Conservation (phyloP, 345 rosid genomes). For the Acer campestre region DNA sequence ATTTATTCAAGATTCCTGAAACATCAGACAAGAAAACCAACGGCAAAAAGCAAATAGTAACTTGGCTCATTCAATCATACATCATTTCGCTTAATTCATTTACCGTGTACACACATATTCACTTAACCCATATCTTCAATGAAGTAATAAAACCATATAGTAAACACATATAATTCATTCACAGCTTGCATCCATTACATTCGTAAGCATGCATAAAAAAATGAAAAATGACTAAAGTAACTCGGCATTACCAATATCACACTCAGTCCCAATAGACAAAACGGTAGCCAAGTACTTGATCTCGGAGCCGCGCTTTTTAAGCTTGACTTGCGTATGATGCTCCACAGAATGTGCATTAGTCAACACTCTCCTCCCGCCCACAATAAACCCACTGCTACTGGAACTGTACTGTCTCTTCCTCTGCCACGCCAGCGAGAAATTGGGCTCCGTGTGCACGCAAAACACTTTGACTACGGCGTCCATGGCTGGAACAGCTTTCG, state of each 20-base stretch:
- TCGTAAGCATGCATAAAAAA: not conserved
- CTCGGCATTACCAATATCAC: conserved; percentile 68
- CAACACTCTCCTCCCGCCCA: conserved; percentile 72
- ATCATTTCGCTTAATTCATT: too few species aligned
- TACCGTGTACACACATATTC: too few species aligned
- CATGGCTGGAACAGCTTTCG: conserved; percentile 76
- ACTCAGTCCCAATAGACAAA: conserved; percentile 86
- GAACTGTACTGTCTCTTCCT: conserved; percentile 87
- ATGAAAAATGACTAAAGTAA: too few species aligned
- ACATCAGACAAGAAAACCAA: not conserved
- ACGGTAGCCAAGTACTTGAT: conserved; percentile 88
- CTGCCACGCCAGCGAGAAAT: conserved; percentile 93
- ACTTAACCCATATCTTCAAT: too few species aligned
- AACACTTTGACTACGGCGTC: conserved; percentile 93
- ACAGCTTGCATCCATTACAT: too few species aligned
- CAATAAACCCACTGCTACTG: conserved; percentile 80
- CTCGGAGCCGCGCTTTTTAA: conserved; percentile 91
- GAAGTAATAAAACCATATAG: too few species aligned
- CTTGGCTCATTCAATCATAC: too few species aligned
- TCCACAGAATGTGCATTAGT: conserved; percentile 96
- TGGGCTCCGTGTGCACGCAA: conserved; percentile 92
- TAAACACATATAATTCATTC: too few species aligned
- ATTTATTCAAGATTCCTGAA: not conserved
- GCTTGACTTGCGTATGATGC: conserved; percentile 89
- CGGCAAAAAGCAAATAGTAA: too few species aligned